Base-by-base conservation (phyloP, 2,329 filamentous ascomycete species). In the Verticillium alfalfae region DNA sequence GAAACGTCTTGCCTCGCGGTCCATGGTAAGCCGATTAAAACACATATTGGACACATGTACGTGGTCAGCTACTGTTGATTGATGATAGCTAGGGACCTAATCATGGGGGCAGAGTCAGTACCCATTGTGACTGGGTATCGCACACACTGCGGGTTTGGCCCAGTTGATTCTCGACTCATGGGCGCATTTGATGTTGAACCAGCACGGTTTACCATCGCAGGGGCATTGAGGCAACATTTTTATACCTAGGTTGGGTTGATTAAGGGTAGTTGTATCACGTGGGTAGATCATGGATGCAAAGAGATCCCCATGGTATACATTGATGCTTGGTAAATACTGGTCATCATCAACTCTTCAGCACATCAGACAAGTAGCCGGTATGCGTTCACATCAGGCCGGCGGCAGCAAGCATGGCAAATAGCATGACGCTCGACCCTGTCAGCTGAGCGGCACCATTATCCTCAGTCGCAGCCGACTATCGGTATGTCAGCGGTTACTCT, bases 381-480 rank as follows among this genome's bases (percentile, higher is more conserved):
- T 18, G 26, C 57, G n/a, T 34, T 58, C 49, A 58, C 57, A 58
- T 16, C n/a, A 58, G 57, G 18, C 57, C 57, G 39, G 57, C 57
- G 22, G 57, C 57, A 22, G 57, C 57, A 18, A 58, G 49, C 57
- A 58, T 58, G 39, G 38, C 57, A 39, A 58, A 58, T 12, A 58
- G 57, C 57, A 58, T 58, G 22, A 58, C 31, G 57, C 57, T 58
- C 38, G 57, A 58, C 6, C 37, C 41, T 38, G 57, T 58, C 57
- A 58, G 26, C 38, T 26, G 22, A 37, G 38, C 22, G 34, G 22
- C 57, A 34, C 37, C 57, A 39, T 26, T 58, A 39, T 58, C 57
- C 22, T 37, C 55, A 22, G 34, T 31, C 34, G 15, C 55, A 56
- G 54, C 54, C 10, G 45, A 52, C 45, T 52, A 13, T 22, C 8